Percentiles rank a stretch among this genome's conserved stretches.
phyloP scores from a whole-genome alignment of 345 rosid genomes.

The Citrus maxima region DNA sequence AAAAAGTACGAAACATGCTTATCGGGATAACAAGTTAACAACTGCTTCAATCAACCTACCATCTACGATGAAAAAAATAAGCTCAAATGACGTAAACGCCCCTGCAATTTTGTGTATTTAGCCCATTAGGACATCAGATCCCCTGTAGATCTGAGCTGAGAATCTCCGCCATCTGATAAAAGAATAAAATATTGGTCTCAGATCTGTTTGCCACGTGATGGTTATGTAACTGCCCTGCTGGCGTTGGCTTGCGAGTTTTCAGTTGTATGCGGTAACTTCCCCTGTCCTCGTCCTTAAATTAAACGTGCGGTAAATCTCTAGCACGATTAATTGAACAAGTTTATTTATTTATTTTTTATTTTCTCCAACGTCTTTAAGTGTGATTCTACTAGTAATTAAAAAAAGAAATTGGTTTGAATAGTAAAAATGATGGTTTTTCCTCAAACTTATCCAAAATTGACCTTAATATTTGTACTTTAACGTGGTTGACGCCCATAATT shows the following conservation, averaged over 20 bases:
- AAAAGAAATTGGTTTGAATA: not conserved
- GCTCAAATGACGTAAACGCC: conserved; percentile 5
- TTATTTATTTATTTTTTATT: not conserved
- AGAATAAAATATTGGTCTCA: not conserved
- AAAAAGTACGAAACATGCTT: conserved; percentile 14
- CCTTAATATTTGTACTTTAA: not conserved
- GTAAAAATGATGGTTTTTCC: not conserved
- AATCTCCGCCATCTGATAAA: not conserved
- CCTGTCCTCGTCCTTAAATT: not conserved
- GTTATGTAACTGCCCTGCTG: not conserved
- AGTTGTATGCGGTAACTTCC: conserved; percentile 3
- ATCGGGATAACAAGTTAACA: conserved; percentile 10
- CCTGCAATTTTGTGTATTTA: not conserved
- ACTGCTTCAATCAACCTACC: not conserved
- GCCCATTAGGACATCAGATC: not conserved
- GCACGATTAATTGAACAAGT: no score
- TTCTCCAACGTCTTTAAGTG: not conserved
- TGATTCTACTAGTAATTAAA: not conserved
- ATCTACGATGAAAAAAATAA: not conserved
- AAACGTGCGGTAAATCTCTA: conserved; percentile 13
- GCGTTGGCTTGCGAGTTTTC: not conserved
- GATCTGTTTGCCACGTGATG: conserved; percentile 23
- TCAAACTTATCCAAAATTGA: not conserved
- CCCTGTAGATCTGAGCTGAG: not conserved
- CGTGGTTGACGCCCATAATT: not conserved